Base-by-base conservation (phyloP, 1,284 basidiomycete species). In the Macrocystidia cucumis region DNA sequence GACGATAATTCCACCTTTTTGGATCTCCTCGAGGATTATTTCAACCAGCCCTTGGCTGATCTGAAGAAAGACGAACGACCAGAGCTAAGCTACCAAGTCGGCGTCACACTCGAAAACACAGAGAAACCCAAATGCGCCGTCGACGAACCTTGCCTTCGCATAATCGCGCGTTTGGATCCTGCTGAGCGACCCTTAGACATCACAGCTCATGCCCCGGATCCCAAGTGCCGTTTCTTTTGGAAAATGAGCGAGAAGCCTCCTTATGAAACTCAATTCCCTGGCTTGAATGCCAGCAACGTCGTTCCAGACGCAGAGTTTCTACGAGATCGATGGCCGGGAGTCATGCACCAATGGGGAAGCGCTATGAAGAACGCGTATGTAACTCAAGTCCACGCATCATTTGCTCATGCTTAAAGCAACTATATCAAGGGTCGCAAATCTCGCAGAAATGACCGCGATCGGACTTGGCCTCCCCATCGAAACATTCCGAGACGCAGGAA, bases 181-280 rank as follows among this genome's bases (percentile, higher is more conserved):
- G 60, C 67, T 0, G 87, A 95, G 51, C 61, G 91, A 22, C 91
- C 91, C 2, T 57, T 95, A 30, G 91, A 95, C 54, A 78, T 86
- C 40, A 66, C 64, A 18, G 78, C 67, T 1, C 84, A 91, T 46
- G 67, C 72, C 7, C 87, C 89, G 0, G 91, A 95, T 54, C 91
- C 91, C 0, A 95, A 95, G 58, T 92, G 88, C 53, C 73, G 91
- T 46, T 92, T 92, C 69, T 93, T 93, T 60, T 91, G 88, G 74
- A 83, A 74, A 48, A 91, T 92, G 89, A 70, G 74, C 41, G 68
- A 76, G 35, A 61, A 61, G 7, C 85, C 88, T 0, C 85, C 88
- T 1, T 86, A 89, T 48, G 64, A 81, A 48, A 89, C 87, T 0
- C 64, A 69, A 29, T 92, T 80, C 52, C 84, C 87, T 0, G 67